Percentiles rank a stretch among this genome's conserved stretches.
phyloP scores from a whole-genome alignment of 1,139 yeast genomes.

The Suhomyces guaymorum region DNA sequence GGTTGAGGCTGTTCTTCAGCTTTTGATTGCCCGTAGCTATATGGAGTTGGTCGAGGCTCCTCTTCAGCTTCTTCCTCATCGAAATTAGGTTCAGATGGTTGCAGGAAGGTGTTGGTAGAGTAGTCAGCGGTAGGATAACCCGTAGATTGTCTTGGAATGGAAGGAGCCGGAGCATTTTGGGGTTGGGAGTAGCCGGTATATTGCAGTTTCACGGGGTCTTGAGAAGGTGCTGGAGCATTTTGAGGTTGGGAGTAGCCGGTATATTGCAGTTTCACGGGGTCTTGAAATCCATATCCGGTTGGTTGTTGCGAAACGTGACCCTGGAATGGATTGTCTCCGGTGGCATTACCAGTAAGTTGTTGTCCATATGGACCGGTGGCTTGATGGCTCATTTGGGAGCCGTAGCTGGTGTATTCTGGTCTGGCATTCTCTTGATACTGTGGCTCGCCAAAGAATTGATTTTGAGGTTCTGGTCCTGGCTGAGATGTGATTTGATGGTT shows the following conservation, averaged over 20 bases:
- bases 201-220: constrained; percentile 1
- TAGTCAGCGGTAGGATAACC: constrained; percentile 6
- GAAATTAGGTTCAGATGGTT: constrained; percentile 16
- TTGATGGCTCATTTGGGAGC: too few relatives aligned
- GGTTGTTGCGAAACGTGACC: constrained; percentile 11
- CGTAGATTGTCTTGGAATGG: constrained; percentile 2
- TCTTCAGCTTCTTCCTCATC: constrained; percentile 12
- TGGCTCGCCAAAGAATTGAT: constrained; percentile 3
- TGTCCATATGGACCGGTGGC: too few relatives aligned
- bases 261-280: constrained; percentile 1
- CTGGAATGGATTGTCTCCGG: too few relatives aligned
- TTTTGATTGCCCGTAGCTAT: background rate
- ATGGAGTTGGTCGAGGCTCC: background rate
- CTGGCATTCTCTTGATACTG: constrained; percentile 1
- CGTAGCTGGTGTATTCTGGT: too few relatives aligned
- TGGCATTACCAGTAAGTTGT: constrained; percentile 4
- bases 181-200: constrained; percentile 9
- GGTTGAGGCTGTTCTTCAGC: background rate
- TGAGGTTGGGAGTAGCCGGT: constrained; percentile 10
- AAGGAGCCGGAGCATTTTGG: background rate
- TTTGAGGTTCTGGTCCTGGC: constrained; percentile 1
- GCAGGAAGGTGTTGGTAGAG: too few relatives aligned
- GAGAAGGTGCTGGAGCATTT: too few relatives aligned
- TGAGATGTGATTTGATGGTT: constrained; percentile 24
- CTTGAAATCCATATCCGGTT: constrained; percentile 7